A percentile compares a stretch with the other conserved stretches of the same genome.
These are phyloP conservation scores for Actinomucor elegans DNA, from an alignment of 371 early-diverging fungal species.

Conservation along the genomic window DNA sequence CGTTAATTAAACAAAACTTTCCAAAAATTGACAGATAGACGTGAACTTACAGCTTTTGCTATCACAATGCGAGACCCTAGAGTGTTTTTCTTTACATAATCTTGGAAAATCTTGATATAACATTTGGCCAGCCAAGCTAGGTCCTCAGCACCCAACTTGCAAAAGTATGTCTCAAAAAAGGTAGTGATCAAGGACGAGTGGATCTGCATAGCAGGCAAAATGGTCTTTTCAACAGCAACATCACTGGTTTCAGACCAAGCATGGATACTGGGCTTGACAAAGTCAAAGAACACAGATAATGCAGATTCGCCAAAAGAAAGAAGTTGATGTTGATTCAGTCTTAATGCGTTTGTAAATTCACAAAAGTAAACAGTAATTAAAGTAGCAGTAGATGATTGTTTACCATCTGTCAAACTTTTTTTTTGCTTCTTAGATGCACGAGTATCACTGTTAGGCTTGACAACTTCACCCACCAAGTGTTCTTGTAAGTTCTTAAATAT, in stretches of 20 bases:
- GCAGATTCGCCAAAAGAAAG: constrained; percentile 16
- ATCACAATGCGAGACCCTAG: constrained; percentile 8
- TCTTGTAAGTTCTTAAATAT: constrained; percentile 44
- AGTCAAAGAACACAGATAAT: constrained; percentile 12
- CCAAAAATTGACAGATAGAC: background rate
- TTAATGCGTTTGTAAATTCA: constrained; percentile 45
- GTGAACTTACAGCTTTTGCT: constrained; percentile 3
- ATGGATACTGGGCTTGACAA: constrained; percentile 26
- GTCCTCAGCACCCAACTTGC: constrained; percentile 7
- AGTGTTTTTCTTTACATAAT: background rate
- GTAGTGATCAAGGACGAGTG: constrained; percentile 47
- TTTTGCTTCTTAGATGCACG: constrained; percentile 40
- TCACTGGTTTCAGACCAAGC: constrained; percentile 4
- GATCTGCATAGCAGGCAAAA: constrained; percentile 50
- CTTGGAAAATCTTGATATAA: background rate
- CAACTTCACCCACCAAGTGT: constrained; percentile 12
- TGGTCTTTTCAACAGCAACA: background rate
- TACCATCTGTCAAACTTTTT: background rate
- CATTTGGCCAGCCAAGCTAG: constrained; percentile 11
- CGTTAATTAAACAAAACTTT: too few relatives aligned
- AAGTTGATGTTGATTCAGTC: constrained; percentile 43
- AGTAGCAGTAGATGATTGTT: constrained; percentile 11
- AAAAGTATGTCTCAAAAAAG: constrained; percentile 45
- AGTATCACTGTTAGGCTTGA: constrained; percentile 14
- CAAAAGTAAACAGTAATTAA: constrained; percentile 35